phyloP scores from a whole-genome alignment of 129 eudicot species.

The Helichrysum umbraculigerum region DNA sequence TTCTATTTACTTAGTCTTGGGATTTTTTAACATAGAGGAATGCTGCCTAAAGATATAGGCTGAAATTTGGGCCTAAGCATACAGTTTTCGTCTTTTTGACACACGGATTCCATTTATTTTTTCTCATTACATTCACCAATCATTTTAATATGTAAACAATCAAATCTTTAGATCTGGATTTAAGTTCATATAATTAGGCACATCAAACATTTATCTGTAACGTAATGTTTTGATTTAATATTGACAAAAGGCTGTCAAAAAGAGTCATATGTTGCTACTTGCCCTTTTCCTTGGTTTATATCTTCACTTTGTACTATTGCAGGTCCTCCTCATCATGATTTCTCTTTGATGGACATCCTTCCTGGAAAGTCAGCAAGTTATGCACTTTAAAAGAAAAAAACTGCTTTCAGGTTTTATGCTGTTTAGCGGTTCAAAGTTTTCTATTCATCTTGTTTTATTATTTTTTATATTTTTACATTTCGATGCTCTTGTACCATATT shows the following conservation, averaged over 20 bases:
- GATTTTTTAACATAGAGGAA: too few relatives aligned
- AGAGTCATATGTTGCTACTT: background rate
- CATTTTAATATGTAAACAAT: too few relatives aligned
- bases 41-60: too few relatives aligned
- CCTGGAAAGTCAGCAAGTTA: slow-evolving; percentile 36
- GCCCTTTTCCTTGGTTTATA: background rate
- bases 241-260: background rate
- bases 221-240: background rate
- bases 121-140: too few relatives aligned
- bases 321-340: slow-evolving; percentile 89
- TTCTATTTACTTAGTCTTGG: background rate
- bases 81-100: too few relatives aligned
- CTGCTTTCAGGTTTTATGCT: slow-evolving; percentile 20
- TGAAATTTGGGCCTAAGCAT: too few relatives aligned
- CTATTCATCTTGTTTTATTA: too few relatives aligned
- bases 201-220: background rate
- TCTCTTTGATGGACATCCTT: slow-evolving; percentile 75
- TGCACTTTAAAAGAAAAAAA: slow-evolving; percentile 13
- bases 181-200: too few relatives aligned
- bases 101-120: too few relatives aligned
- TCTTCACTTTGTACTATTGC: slow-evolving; percentile 9
- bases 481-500: background rate
- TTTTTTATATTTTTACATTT: too few relatives aligned
- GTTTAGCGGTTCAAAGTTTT: background rate
- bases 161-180: too few relatives aligned